Base-by-base conservation (phyloP, 768 basidiomycete genomes). In the Leccinum broughii region DNA sequence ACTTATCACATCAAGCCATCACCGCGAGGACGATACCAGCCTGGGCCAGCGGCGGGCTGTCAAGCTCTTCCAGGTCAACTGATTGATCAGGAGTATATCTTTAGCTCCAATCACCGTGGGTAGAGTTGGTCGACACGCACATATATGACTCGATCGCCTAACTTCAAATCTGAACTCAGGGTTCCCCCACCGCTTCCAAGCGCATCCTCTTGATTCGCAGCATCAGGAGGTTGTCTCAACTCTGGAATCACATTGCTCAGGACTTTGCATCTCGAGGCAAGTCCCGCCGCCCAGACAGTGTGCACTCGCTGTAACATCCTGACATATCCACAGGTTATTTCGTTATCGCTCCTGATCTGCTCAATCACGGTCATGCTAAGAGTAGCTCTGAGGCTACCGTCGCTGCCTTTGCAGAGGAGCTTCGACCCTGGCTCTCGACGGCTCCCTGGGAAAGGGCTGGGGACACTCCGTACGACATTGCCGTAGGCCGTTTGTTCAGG, bases 151-250 rank as follows among this genome's bases (percentile, higher is more conserved):
- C 34, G 1, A 15, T 7, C 14, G 14, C 35, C 35, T 37, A 0
- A 37, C 14, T 6, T 37, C 35, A 3, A 37, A 37, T 15, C 14
- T 10, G 35, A 37, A 37, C 35, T 15, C 14, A 37, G 35, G 35
- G 35, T 37, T 37, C 30, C 30, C 28, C 30, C 30, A 30, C 30
- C 30, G 60, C 71, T 1, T 50, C 48, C 32, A 73, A 57, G 26
- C 66, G 6, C 35, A 60, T 57, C 4, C 11, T 71, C 28, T 51
- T 73, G 20, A 15, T 73, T 4, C 72, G 73, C 14, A 66, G 62
- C 3, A 17, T 72, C 3, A 48, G 52, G 1, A 30, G 58, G 13
- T 60, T 66, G 7, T 63, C 70, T 9, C 58, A 56, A 7, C 11
- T 6, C 9, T 72, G 61, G 65, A 9, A 58, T 35, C 61, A 54